Conservation (phyloP, 192 early-diverging fungal species). For the Oehlia diaphana region DNA sequence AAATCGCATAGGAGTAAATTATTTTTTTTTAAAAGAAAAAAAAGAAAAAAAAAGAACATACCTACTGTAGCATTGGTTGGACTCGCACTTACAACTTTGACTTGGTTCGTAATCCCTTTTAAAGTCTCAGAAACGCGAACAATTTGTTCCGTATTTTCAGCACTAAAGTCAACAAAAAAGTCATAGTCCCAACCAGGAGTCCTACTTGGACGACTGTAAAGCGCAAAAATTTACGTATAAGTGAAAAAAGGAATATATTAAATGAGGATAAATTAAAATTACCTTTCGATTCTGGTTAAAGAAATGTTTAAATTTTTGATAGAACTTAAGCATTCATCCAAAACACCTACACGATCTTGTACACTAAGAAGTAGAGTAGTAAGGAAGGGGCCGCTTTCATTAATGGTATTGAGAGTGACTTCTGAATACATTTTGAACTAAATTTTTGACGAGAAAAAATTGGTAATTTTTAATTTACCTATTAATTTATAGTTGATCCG, state of each 20-base stretch:
- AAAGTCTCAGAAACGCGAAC: slow-evolving; percentile 61
- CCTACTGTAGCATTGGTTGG: slow-evolving; percentile 38
- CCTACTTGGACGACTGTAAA: slow-evolving; percentile 70
- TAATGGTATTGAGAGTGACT: background rate
- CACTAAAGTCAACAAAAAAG: slow-evolving; percentile 91
- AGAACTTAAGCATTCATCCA: slow-evolving; percentile 78
- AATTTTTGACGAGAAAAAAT: too few species aligned
- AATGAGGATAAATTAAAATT: slow-evolving; percentile 36
- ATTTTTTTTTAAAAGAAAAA: too few species aligned
- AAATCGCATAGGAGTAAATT: too few species aligned
- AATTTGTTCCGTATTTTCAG: slow-evolving; percentile 61
- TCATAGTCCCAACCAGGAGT: slow-evolving; percentile 83
- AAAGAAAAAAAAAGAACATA: slow-evolving; percentile 8
- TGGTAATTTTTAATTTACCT: too few species aligned
- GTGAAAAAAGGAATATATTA: background rate
- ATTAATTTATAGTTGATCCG: too few species aligned
- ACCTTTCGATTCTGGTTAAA: slow-evolving; percentile 93
- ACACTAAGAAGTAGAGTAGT: slow-evolving; percentile 80
- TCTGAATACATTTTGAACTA: slow-evolving; percentile 19
- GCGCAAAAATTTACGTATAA: background rate
- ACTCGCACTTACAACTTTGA: slow-evolving; percentile 62
- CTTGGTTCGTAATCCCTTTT: slow-evolving; percentile 66
- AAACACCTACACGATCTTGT: slow-evolving; percentile 78
- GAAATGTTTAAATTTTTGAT: slow-evolving; percentile 75
- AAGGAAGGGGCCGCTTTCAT: slow-evolving; percentile 32